Evolutionary conservation across 2,329 filamentous ascomycete species (phyloP).

Genomic region (Cercospora sojina): DNA sequence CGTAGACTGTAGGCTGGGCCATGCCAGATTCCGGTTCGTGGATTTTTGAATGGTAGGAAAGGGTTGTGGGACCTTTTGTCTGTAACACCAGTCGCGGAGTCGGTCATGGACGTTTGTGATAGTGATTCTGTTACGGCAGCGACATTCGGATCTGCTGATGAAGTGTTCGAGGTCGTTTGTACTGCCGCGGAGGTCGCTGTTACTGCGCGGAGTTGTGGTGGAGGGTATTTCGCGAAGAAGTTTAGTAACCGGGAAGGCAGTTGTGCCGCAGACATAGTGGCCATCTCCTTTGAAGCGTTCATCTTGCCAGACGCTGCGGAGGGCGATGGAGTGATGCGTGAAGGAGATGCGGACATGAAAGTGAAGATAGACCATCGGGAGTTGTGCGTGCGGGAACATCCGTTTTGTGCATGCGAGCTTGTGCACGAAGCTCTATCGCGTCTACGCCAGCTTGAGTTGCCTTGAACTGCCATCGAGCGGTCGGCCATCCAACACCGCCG

Average conservation of each 20-base stretch:
- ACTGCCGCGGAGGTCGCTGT: slow-evolving; percentile 16
- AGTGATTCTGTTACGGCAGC: slow-evolving; percentile 34
- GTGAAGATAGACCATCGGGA: slow-evolving; percentile 11
- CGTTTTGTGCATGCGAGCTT: slow-evolving; percentile 12
- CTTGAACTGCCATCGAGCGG: slow-evolving; percentile 5
- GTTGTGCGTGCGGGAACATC: slow-evolving; percentile 16
- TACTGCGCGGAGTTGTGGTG: slow-evolving; percentile 44
- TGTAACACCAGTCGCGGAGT: slow-evolving; percentile 36
- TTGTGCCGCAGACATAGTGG: slow-evolving; percentile 63
- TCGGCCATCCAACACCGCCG: background rate
- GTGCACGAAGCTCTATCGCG: slow-evolving; percentile 4
- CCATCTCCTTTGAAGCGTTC: slow-evolving; percentile 29
- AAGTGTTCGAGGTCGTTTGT: slow-evolving; percentile 34
- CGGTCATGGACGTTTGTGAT: slow-evolving; percentile 26
- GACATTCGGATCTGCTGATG: slow-evolving; percentile 46
- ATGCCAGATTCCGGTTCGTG: slow-evolving; percentile 77
- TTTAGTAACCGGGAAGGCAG: slow-evolving; percentile 75
- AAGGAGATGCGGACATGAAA: background rate
- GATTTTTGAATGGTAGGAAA: slow-evolving; percentile 77
- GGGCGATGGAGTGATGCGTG: slow-evolving; percentile 1
- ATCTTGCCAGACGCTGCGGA: slow-evolving; percentile 12
- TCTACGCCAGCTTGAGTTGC: slow-evolving; percentile 16
- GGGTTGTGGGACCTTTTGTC: slow-evolving; percentile 58
- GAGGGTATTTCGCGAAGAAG: slow-evolving; percentile 90
- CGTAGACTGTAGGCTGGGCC: slow-evolving; percentile 79